Percentiles rank a stretch among this genome's conserved stretches.
Evolutionary conservation across 495 filamentous ascomycete genomes (phyloP).

Genomic region (Daldinia decipiens): DNA sequence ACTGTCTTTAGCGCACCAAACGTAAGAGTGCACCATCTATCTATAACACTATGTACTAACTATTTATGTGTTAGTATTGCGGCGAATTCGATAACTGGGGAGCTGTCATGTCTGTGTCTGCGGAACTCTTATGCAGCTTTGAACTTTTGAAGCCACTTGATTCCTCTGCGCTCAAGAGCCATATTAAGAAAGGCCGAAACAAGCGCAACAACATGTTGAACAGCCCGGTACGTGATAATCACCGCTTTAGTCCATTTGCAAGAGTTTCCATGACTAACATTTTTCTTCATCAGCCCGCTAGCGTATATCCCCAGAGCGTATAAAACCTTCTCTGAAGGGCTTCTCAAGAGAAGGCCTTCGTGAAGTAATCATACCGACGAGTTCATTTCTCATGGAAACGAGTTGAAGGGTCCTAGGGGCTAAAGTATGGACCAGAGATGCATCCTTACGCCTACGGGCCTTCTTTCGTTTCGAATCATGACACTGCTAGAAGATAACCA

Average conservation of each 20-base stretch:
- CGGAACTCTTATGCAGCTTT: conserved; percentile 94
- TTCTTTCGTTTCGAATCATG: conserved; percentile 32
- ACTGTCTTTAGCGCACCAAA: conserved; percentile 99
- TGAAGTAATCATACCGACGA: conserved; percentile 23
- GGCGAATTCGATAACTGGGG: conserved; percentile 99
- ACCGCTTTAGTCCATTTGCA: neutral
- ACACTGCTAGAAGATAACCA: conserved; percentile 20
- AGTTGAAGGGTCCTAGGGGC: conserved; percentile 22
- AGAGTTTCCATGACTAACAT: conserved; percentile 30
- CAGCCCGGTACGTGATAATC: conserved; percentile 77
- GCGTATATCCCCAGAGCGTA: conserved; percentile 63
- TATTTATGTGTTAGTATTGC: conserved; percentile 74
- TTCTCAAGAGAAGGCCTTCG: conserved; percentile 14
- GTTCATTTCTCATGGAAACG: conserved; percentile 36
- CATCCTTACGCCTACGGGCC: conserved; percentile 34
- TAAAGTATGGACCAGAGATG: conserved; percentile 30
- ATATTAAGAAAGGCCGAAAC: conserved; percentile 98
- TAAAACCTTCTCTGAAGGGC: conserved; percentile 42
- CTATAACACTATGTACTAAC: conserved; percentile 29
- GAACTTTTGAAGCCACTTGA: conserved; percentile 96
- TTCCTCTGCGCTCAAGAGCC: conserved; percentile 95
- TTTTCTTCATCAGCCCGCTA: conserved; percentile 51
- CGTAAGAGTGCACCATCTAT: conserved; percentile 62
- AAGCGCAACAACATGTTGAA: conserved; percentile 90
- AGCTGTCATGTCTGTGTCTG: conserved; percentile 96